Percentiles rank a stretch among this genome's conserved stretches.
phyloP scores from a whole-genome alignment of 768 basidiomycete genomes.

The Lentinus brumalis region DNA sequence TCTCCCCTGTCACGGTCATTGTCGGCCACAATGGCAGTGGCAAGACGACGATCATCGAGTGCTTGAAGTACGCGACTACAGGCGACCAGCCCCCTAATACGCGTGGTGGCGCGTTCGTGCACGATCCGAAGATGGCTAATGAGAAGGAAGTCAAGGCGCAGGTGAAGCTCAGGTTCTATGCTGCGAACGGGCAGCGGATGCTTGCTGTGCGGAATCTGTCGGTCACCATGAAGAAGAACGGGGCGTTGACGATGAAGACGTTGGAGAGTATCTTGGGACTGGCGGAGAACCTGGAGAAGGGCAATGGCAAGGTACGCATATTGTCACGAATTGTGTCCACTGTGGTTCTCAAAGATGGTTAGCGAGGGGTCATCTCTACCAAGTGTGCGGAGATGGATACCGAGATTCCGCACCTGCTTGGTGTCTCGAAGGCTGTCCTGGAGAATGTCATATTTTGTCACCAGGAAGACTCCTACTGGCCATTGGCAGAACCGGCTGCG shows the following conservation, averaged over 20 bases:
- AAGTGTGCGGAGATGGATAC: slow-evolving; percentile 97
- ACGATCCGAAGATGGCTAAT: slow-evolving; percentile 99
- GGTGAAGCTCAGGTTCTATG: slow-evolving; percentile 90
- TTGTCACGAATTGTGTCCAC: no score
- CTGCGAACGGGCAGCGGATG: slow-evolving; percentile 90
- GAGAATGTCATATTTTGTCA: slow-evolving; percentile 99
- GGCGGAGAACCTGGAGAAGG: slow-evolving; percentile 67
- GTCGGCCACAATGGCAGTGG: slow-evolving; percentile 98
- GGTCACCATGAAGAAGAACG: slow-evolving; percentile 89
- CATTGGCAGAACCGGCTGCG: slow-evolving; percentile 83
- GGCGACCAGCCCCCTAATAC: slow-evolving; percentile 98
- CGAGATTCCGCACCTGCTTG: slow-evolving; percentile 90
- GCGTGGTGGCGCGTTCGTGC: slow-evolving; percentile 97
- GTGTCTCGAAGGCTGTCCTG: slow-evolving; percentile 96
- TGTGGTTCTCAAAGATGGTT: background rate
- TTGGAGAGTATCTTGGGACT: slow-evolving; percentile 86
- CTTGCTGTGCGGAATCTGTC: slow-evolving; percentile 87
- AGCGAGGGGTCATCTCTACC: slow-evolving; percentile 92
- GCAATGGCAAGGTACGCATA: slow-evolving; percentile 68
- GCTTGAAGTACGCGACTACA: slow-evolving; percentile 97
- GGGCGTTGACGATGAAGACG: slow-evolving; percentile 94
- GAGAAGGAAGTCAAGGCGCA: slow-evolving; percentile 99
- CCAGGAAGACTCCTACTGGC: slow-evolving; percentile 99
- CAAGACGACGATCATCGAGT: slow-evolving; percentile 99
- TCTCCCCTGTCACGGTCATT: slow-evolving; percentile 96